These are phyloP conservation scores for Heimioporus sp. DNA, from an alignment of 768 basidiomycete genomes.

Conservation along the genomic window DNA sequence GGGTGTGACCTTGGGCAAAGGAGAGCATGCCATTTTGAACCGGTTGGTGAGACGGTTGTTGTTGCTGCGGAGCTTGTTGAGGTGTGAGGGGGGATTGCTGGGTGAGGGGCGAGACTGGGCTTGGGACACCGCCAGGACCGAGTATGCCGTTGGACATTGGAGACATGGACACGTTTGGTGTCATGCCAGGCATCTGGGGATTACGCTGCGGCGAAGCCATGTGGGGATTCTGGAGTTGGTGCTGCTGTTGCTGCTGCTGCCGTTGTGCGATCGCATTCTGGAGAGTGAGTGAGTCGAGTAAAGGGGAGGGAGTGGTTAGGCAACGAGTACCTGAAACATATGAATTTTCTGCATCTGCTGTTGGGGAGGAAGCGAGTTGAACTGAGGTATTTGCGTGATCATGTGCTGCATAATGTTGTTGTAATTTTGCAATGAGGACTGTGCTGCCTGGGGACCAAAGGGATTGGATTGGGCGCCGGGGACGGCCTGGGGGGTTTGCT, in stretches of 20 bases:
- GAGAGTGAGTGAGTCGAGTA: conserved; percentile 5
- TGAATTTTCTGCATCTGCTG: conserved; percentile 62
- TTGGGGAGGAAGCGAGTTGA: conserved; percentile 47
- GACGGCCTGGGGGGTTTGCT: conserved; percentile 19
- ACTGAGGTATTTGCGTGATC: conserved; percentile 49
- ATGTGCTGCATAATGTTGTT: conserved; percentile 58
- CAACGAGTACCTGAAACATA: conserved; percentile 44
- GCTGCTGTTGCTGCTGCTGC: conserved; percentile 31
- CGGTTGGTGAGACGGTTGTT: conserved; percentile 26
- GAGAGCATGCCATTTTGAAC: conserved; percentile 33
- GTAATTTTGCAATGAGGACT: conserved; percentile 53
- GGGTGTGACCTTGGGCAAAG: conserved; percentile 22
- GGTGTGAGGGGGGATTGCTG: conserved; percentile 29
- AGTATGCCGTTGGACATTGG: conserved; percentile 25
- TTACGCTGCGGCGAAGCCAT: conserved; percentile 23
- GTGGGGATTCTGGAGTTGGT: conserved; percentile 31
- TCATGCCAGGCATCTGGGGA: conserved; percentile 30
- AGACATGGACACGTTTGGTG: conserved; percentile 25
- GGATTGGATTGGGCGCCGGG: conserved; percentile 17
- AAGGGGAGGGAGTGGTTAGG: not conserved
- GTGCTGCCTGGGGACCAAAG: conserved; percentile 31
- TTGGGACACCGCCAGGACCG: conserved; percentile 21
- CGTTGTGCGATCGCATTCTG: conserved; percentile 21
- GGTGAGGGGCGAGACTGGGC: conserved; percentile 29
- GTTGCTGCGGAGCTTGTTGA: conserved; percentile 15